Evolutionary conservation across 768 basidiomycete species (phyloP).

Genomic region (Collybia sp.): DNA sequence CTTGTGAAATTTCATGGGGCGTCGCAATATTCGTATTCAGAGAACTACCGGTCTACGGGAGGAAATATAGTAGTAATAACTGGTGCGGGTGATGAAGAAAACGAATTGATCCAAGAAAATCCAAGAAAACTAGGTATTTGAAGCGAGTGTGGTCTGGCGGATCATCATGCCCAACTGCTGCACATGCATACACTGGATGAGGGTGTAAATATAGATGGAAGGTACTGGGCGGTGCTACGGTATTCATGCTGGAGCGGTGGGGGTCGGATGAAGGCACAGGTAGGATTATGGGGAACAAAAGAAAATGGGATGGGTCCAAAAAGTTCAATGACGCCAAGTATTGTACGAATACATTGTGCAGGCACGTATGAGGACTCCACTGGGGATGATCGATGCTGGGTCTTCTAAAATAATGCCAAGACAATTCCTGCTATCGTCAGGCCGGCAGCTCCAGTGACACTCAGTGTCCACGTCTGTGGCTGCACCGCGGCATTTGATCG

Average conservation of each 20-base stretch:
- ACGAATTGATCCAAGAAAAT: too few species aligned
- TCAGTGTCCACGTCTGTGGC: slow-evolving; percentile 16
- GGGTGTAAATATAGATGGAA: too few species aligned
- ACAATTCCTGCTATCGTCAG: slow-evolving; percentile 21
- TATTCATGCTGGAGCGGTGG: background rate
- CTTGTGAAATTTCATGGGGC: too few species aligned
- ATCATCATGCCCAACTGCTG: too few species aligned
- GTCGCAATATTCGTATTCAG: too few species aligned
- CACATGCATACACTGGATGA: too few species aligned
- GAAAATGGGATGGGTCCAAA: background rate
- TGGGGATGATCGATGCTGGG: background rate
- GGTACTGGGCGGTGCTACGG: too few species aligned
- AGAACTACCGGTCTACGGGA: too few species aligned
- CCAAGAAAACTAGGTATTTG: too few species aligned
- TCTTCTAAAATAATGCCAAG: slow-evolving; percentile 26
- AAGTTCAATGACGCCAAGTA: background rate
- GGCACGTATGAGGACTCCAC: background rate
- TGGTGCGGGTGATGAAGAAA: too few species aligned
- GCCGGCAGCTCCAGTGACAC: slow-evolving; percentile 21
- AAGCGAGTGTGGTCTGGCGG: too few species aligned
- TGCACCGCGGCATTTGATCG: slow-evolving; percentile 19
- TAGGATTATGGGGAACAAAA: background rate
- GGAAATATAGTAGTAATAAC: too few species aligned
- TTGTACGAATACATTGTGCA: background rate
- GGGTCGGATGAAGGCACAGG: background rate